Evolutionary conservation across 257 asterid genomes (phyloP).

Genomic region (Cynanchum wilfordii): DNA sequence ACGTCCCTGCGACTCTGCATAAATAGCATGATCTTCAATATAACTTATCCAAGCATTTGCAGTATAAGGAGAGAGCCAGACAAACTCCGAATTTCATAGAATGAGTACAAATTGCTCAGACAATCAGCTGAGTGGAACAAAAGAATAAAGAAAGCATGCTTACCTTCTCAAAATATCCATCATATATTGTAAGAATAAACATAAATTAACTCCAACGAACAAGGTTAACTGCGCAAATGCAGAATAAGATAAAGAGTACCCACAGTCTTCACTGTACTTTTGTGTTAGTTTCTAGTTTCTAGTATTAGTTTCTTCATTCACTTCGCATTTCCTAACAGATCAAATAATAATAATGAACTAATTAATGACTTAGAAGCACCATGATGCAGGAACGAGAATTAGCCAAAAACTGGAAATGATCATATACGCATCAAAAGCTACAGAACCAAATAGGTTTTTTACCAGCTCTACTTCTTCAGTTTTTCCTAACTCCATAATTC

Average conservation of each 20-base stretch:
- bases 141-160: background rate
- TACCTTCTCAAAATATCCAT: background rate
- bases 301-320: background rate
- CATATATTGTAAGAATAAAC: background rate
- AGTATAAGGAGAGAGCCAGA: background rate
- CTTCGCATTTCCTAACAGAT: background rate
- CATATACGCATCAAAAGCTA: background rate
- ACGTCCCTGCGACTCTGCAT: slow-evolving; percentile 81
- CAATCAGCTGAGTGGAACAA: background rate
- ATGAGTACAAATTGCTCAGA: background rate
- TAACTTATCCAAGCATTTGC: background rate
- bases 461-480: background rate
- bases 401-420: background rate
- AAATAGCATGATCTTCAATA: background rate
- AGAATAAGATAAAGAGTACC: background rate
- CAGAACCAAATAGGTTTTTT: background rate
- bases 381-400: background rate
- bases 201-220: background rate
- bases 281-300: background rate
- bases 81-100: background rate
- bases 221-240: background rate
- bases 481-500: background rate
- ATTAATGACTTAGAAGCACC: background rate
- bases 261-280: background rate
- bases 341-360: background rate